phyloP scores from a whole-genome alignment of 257 asterid species.

The Eucommia ulmoides region DNA sequence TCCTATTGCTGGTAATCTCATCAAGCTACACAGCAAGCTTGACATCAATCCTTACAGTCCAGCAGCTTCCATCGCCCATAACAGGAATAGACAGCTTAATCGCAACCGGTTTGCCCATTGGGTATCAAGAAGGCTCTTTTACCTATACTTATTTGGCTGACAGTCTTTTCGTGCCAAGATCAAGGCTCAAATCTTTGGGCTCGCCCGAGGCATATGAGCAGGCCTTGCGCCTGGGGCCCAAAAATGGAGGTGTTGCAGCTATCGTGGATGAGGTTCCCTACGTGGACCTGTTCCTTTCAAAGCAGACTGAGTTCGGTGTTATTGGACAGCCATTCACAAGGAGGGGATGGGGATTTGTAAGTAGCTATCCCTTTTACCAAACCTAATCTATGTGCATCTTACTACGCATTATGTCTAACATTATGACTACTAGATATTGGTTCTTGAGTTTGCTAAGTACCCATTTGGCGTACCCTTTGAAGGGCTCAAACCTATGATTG shows the following conservation, averaged over 20 bases:
- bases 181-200: slow-evolving; percentile 29
- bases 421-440: no score
- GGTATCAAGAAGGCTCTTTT: slow-evolving; percentile 45
- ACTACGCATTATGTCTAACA: no score
- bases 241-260: slow-evolving; percentile 30
- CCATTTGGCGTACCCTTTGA: no score
- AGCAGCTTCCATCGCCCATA: slow-evolving; percentile 36
- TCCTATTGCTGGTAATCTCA: slow-evolving; percentile 36
- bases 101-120: slow-evolving; percentile 20
- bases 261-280: slow-evolving; percentile 46
- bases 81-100: slow-evolving; percentile 40
- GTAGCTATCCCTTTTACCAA: no score
- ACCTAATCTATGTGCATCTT: no score
- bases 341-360: slow-evolving; percentile 49
- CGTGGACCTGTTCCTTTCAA: slow-evolving; percentile 26
- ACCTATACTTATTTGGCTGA: slow-evolving; percentile 24
- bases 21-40: slow-evolving; percentile 60
- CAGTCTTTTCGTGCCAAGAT: slow-evolving; percentile 20
- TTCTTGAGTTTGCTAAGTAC: no score
- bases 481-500: no score
- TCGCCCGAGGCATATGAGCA: slow-evolving; percentile 37
- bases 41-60: slow-evolving; percentile 53
- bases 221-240: slow-evolving; percentile 21
- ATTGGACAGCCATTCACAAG: slow-evolving; percentile 32
- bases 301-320: slow-evolving; percentile 20